These are phyloP conservation scores for Phialemonium atrogriseum DNA, from an alignment of 2,329 filamentous ascomycete genomes.

Conservation along the genomic window DNA sequence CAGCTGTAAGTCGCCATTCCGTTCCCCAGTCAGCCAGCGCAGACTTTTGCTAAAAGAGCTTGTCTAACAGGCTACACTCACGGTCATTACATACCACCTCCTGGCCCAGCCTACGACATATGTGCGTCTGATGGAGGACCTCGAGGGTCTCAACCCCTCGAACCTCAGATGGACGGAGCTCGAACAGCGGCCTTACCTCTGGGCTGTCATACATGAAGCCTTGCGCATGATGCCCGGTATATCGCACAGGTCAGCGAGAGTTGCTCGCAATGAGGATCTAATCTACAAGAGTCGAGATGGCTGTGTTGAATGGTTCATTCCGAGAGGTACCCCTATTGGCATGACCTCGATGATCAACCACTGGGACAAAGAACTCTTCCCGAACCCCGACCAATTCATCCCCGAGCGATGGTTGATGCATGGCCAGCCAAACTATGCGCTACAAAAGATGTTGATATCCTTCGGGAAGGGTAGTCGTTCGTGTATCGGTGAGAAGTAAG, in stretches of 20 bases:
- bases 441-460: slow-evolving; percentile 29
- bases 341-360: slow-evolving; percentile 30
- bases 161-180: slow-evolving; percentile 18
- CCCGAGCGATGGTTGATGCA: slow-evolving; percentile 32
- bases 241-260: slow-evolving; percentile 9
- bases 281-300: slow-evolving; percentile 11
- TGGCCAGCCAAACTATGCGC: slow-evolving; percentile 16
- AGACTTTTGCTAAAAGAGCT: neutral
- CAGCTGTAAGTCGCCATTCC: slow-evolving; percentile 13
- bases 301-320: slow-evolving; percentile 25
- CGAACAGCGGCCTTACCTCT: slow-evolving; percentile 29
- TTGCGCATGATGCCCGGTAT: slow-evolving; percentile 15
- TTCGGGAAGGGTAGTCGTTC: slow-evolving; percentile 32
- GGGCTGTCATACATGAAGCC: slow-evolving; percentile 14
- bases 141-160: slow-evolving; percentile 14
- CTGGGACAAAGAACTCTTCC: slow-evolving; percentile 26
- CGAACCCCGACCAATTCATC: slow-evolving; percentile 26
- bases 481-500: slow-evolving; percentile 33
- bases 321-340: slow-evolving; percentile 26
- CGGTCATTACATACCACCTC: slow-evolving; percentile 20
- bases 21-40: too few relatives aligned
- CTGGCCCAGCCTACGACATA: slow-evolving; percentile 15
- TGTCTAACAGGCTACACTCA: slow-evolving; percentile 12
- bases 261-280: slow-evolving; percentile 13
- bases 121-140: slow-evolving; percentile 16